phyloP scores from a whole-genome alignment of 371 early-diverging fungal species.

The Mucor indicus region DNA sequence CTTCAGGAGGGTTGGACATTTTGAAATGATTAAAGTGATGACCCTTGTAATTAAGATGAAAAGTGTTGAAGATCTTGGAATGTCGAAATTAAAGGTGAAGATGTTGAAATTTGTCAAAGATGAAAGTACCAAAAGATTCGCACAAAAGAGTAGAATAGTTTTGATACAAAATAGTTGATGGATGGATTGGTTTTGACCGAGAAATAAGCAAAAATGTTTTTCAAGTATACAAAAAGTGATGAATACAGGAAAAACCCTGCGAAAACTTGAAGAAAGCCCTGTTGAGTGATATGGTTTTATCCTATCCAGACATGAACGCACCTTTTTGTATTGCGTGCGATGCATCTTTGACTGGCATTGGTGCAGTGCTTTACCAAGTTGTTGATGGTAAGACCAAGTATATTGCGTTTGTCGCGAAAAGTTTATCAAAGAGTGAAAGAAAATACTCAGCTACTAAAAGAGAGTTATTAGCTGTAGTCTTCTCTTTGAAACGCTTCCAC shows the following conservation, averaged over 20 bases:
- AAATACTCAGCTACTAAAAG: neutral
- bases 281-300: neutral
- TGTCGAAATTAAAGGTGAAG: too few relatives aligned
- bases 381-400: neutral
- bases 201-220: too few relatives aligned
- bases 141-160: too few relatives aligned
- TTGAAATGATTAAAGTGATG: too few relatives aligned
- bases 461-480: constrained; percentile 6
- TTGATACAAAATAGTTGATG: neutral
- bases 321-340: constrained; percentile 32
- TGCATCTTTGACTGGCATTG: constrained; percentile 7
- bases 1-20: too few relatives aligned
- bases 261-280: constrained; percentile 1
- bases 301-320: constrained; percentile 13
- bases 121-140: too few relatives aligned
- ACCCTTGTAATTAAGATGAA: too few relatives aligned
- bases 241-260: neutral
- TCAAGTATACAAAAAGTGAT: too few relatives aligned
- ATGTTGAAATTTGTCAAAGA: too few relatives aligned
- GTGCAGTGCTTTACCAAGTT: neutral
- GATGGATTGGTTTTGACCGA: too few relatives aligned
- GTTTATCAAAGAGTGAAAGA: neutral
- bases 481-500: constrained; percentile 17
- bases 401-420: neutral
- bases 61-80: too few relatives aligned